Percentiles rank a stretch among this genome's conserved stretches.
Conservation (phyloP, 176 grass and related monocot species). For the Chrysopogon serrulatus region DNA sequence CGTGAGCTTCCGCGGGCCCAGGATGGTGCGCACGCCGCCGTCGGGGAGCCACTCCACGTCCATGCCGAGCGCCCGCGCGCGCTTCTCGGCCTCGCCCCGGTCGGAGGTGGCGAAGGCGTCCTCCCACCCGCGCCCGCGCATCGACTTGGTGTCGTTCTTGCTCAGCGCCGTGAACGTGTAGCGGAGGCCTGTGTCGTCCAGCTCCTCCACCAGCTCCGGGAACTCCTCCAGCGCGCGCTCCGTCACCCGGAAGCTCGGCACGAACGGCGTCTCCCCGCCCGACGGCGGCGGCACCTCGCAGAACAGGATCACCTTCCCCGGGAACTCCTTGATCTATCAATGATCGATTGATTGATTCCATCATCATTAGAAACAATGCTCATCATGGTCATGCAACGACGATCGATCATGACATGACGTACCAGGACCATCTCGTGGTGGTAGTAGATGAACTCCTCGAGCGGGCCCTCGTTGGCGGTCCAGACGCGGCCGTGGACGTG, state of each 20-base stretch:
- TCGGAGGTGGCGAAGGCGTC: slow-evolving; percentile 64
- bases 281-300: slow-evolving; percentile 37
- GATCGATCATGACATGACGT: not conserved
- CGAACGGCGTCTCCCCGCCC: slow-evolving; percentile 62
- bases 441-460: slow-evolving; percentile 73
- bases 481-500: slow-evolving; percentile 65
- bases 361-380: not conserved
- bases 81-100: slow-evolving; percentile 40
- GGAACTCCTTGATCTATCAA: slow-evolving; percentile 13
- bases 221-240: slow-evolving; percentile 52
- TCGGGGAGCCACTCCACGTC: slow-evolving; percentile 55
- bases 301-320: not conserved
- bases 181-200: slow-evolving; percentile 38
- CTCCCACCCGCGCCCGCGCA: slow-evolving; percentile 67
- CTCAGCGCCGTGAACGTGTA: slow-evolving; percentile 67
- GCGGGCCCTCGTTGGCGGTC: slow-evolving; percentile 68
- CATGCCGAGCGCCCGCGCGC: slow-evolving; percentile 50
- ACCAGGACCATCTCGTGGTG: slow-evolving; percentile 69
- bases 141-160: slow-evolving; percentile 64
- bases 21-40: slow-evolving; percentile 33
- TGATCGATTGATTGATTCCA: slow-evolving; percentile 34
- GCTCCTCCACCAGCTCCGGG: slow-evolving; percentile 52
- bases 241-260: slow-evolving; percentile 66
- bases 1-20: slow-evolving; percentile 38
- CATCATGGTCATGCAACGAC: too few relatives aligned